Evolutionary conservation across 108 stramenopile species (phyloP).

Genomic region (Cylindrotheca closterium): DNA sequence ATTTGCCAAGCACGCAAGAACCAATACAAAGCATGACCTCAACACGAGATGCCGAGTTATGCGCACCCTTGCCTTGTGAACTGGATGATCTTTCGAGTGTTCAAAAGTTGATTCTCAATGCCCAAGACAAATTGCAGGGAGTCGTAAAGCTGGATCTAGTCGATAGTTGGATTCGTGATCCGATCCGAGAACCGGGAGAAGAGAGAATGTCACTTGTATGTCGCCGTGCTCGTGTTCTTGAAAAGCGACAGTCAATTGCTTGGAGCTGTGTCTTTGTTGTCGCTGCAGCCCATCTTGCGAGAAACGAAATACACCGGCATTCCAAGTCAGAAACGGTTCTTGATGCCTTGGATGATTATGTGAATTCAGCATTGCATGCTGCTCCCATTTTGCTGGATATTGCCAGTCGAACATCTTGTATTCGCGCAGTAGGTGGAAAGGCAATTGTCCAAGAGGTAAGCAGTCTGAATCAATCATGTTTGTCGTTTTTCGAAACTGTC

Average conservation of each 20-base stretch:
- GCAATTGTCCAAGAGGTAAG: conserved; percentile 43
- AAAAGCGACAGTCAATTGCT: conserved; percentile 51
- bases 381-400: conserved; percentile 39
- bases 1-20: not conserved
- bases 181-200: conserved; percentile 7
- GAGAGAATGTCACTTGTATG: conserved; percentile 16
- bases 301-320: not conserved
- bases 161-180: conserved; percentile 44
- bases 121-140: conserved; percentile 50
- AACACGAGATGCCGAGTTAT: conserved; percentile 68
- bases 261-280: conserved; percentile 57
- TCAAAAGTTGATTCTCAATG: conserved; percentile 45
- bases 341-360: conserved; percentile 27
- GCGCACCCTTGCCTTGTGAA: conserved; percentile 53
- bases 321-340: not conserved
- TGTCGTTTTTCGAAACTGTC: too few species aligned
- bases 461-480: too few species aligned
- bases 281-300: conserved; percentile 13
- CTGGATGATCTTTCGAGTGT: conserved; percentile 14
- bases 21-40: conserved; percentile 17
- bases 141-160: conserved; percentile 74
- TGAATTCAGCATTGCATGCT: conserved; percentile 3
- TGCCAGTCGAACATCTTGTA: conserved; percentile 24
- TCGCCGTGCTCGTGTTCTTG: conserved; percentile 36
- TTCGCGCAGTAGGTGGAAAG: conserved; percentile 40